Conservation (phyloP, 208 protist species). For the Lotmaria passim region DNA sequence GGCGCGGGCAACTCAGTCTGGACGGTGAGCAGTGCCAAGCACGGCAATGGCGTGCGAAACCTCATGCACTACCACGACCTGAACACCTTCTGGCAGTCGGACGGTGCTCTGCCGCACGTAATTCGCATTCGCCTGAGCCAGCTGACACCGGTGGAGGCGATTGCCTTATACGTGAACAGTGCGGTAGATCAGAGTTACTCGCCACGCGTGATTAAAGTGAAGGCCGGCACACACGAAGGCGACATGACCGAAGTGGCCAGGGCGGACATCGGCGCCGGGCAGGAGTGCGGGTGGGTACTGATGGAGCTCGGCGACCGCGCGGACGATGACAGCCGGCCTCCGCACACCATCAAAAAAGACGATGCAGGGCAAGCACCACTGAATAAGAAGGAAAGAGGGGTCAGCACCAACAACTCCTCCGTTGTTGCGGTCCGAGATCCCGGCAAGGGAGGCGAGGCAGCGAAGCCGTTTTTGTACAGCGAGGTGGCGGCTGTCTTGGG, state of each 20-base stretch:
- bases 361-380: constrained; percentile 2
- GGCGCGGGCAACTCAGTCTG: constrained; percentile 59
- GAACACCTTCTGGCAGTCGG: constrained; percentile 89
- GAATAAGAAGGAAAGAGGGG: too few species aligned
- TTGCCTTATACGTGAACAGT: constrained; percentile 76
- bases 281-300: constrained; percentile 67
- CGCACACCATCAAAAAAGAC: too few species aligned
- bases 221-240: constrained; percentile 65
- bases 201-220: constrained; percentile 64
- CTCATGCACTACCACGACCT: constrained; percentile 60
- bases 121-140: constrained; percentile 68
- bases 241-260: constrained; percentile 73
- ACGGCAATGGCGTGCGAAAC: constrained; percentile 82
- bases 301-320: constrained; percentile 35
- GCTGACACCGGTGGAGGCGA: constrained; percentile 53
- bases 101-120: constrained; percentile 82
- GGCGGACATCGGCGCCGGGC: constrained; percentile 42
- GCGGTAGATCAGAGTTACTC: constrained; percentile 90
- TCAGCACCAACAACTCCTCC: too few species aligned
- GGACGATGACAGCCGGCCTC: constrained; percentile 8
- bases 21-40: constrained; percentile 88
- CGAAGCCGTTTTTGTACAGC: constrained; percentile 3
- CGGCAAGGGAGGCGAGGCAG: neutral
- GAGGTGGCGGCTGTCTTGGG: constrained; percentile 13
- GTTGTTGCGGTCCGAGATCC: too few species aligned